phyloP scores from a whole-genome alignment of 169 alveolate genomes.

The Plasmodium gonderi region DNA sequence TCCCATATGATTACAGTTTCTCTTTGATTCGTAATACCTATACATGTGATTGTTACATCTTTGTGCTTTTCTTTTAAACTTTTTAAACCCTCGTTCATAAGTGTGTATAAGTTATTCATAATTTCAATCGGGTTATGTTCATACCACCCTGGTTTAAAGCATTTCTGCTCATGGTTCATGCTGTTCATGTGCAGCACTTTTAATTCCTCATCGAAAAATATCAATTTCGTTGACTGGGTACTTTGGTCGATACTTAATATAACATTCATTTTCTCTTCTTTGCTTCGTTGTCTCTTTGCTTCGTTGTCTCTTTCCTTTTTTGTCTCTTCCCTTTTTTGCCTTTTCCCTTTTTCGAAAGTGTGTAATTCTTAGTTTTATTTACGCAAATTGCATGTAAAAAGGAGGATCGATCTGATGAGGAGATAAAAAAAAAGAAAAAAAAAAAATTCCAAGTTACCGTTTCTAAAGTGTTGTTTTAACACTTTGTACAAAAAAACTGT shows the following conservation, averaged over 20 bases:
- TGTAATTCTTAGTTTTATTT: too few relatives aligned
- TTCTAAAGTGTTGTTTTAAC: background rate
- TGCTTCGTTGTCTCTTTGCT: background rate
- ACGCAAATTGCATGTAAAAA: background rate
- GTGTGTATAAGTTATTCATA: conserved; percentile 77
- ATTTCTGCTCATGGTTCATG: conserved; percentile 82
- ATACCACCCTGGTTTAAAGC: conserved; percentile 88
- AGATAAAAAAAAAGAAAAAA: background rate
- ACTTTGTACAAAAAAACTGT: background rate
- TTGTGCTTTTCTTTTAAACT: conserved; percentile 67
- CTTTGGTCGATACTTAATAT: conserved; percentile 88
- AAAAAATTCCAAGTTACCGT: background rate
- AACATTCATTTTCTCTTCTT: conserved; percentile 59
- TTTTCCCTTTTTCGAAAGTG: too few relatives aligned
- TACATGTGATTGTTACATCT: conserved; percentile 75
- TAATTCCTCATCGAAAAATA: conserved; percentile 81
- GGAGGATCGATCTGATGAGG: background rate
- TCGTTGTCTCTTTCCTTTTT: background rate
- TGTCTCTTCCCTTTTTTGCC: background rate
- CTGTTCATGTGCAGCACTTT: conserved; percentile 73
- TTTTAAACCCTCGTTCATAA: conserved; percentile 82
- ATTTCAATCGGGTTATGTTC: conserved; percentile 88
- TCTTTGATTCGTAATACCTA: conserved; percentile 91
- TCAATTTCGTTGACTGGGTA: conserved; percentile 89
- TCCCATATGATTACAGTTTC: conserved; percentile 92